phyloP scores from a whole-genome alignment of 257 asterid species.

The Solanum clarkiae region DNA sequence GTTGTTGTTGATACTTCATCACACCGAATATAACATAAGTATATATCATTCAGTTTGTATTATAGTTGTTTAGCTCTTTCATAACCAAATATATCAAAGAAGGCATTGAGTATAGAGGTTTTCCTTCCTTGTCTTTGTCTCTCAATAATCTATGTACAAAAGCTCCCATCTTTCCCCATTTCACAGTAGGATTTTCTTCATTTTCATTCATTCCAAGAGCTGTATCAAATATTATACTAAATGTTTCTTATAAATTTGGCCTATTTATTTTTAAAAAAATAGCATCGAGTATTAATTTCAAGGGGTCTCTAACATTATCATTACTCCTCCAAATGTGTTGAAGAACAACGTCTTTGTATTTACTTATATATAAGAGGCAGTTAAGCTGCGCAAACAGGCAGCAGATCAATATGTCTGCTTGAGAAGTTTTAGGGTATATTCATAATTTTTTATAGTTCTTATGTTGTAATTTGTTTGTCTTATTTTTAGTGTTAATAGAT shows the following conservation, averaged over 20 bases:
- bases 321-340: too few species aligned
- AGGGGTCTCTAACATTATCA: too few species aligned
- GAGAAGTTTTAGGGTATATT: too few species aligned
- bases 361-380: too few species aligned
- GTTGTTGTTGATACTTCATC: too few species aligned
- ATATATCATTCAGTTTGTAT: constrained; percentile 49
- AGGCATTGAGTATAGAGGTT: constrained; percentile 66
- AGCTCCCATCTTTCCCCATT: constrained; percentile 79
- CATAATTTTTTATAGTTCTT: too few species aligned
- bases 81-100: constrained; percentile 68
- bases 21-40: constrained; percentile 68
- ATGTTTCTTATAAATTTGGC: not conserved
- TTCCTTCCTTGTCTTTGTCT: constrained; percentile 37
- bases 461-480: too few species aligned
- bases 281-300: not conserved
- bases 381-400: too few species aligned
- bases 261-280: not conserved
- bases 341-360: too few species aligned
- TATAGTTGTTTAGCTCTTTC: constrained; percentile 41
- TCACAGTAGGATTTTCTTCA: constrained; percentile 32
- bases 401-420: too few species aligned
- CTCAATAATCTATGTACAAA: constrained; percentile 37
- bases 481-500: too few species aligned
- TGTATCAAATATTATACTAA: constrained; percentile 37
- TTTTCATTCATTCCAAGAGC: constrained; percentile 69